Base-by-base conservation (phyloP, 352 stramenopile genomes). In the Phytophthora meadii region DNA sequence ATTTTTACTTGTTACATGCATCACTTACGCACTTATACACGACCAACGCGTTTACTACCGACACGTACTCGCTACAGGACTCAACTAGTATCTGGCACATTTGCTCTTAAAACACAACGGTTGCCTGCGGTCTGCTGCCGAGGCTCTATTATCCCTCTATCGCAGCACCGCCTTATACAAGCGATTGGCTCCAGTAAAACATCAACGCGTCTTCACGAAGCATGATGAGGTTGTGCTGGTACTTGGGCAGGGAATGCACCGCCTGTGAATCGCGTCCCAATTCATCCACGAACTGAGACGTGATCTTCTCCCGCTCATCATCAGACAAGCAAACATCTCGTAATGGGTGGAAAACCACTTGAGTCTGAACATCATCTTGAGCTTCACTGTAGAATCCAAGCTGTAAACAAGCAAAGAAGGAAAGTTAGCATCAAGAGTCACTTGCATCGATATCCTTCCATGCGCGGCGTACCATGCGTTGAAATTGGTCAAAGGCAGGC, bases 181-280 rank as follows among this genome's bases (percentile, higher is more conserved):
- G 70, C 46, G 82, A 93, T 74, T 93, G 84, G 68, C 84, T 95
- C 87, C 87, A 95, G 61, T 92, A 93, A 54, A 87, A 93, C 87
- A 95, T 93, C 55, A 95, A 72, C 19, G 87, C 87, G 59, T 95
- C 83, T 56, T 95, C 87, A 14, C 86, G 87, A 48, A 95, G 65
- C 75, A 92, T 84, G 44, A 92, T 79, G 60, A 95, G 70, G 58
- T 92, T 93, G 77, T 93, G 79, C 61, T 93, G 79, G 60, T 93
- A 92, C 77, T 93, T 93, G 30, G 84, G 79, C 57, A 95, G 66
- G 44, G 82, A 91, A 70, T 93, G 86, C 50, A 95, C 81, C 17
- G 83, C 78, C 53, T 87, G 78, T 34, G 87, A 88, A 64, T 84
- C 66, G 15, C 80, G 81, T 32, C 82, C 57, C 1, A 92, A 70